Conservation (phyloP, 768 basidiomycete genomes). For the Lyophyllum shimeji region DNA sequence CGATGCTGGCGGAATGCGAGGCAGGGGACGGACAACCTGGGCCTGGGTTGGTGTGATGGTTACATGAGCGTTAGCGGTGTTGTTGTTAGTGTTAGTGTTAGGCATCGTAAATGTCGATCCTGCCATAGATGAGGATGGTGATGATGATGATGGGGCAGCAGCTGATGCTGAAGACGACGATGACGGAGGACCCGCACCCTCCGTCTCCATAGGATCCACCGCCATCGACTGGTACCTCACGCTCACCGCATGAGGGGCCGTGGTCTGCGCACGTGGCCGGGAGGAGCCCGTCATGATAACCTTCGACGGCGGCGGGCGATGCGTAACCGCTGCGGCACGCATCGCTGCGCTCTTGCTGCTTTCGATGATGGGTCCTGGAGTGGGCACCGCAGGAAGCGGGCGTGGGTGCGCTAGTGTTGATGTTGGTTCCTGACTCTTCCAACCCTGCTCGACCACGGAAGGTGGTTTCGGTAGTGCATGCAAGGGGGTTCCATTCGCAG, state of each 20-base stretch:
- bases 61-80: neutral
- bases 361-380: slow-evolving; percentile 6
- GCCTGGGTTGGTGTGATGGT: neutral
- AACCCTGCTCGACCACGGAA: slow-evolving; percentile 21
- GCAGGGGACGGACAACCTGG: slow-evolving; percentile 21
- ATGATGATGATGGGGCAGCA: neutral
- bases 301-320: slow-evolving; percentile 8
- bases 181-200: no score
- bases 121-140: slow-evolving; percentile 3
- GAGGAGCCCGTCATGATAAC: slow-evolving; percentile 7
- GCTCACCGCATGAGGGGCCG: slow-evolving; percentile 12
- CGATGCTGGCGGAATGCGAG: slow-evolving; percentile 20
- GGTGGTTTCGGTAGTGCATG: slow-evolving; percentile 17
- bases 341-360: slow-evolving; percentile 14
- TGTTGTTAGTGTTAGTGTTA: neutral
- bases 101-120: neutral
- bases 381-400: slow-evolving; percentile 23
- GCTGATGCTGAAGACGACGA: slow-evolving; percentile 10
- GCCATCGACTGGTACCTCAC: slow-evolving; percentile 29
- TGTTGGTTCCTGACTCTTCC: slow-evolving; percentile 1
- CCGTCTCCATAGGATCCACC: slow-evolving; percentile 16
- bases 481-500: neutral
- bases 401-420: slow-evolving; percentile 12
- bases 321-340: neutral
- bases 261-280: slow-evolving; percentile 16